Conservation (phyloP, 2,329 filamentous ascomycete species). For the Nemania bipapillata region DNA sequence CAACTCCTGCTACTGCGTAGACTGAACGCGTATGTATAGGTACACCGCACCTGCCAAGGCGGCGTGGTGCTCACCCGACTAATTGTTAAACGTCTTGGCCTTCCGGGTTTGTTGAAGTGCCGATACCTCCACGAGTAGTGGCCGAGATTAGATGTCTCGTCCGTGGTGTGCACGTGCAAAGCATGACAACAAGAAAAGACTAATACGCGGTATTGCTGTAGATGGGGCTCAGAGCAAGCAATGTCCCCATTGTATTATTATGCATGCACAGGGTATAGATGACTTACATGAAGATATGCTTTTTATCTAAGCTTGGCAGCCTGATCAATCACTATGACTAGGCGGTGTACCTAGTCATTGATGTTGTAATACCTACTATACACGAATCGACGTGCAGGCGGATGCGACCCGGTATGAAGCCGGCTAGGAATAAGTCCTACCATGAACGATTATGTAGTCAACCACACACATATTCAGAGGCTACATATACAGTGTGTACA, state of each 20-base stretch:
- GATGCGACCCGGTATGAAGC: conserved; percentile 15
- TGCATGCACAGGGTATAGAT: conserved; percentile 14
- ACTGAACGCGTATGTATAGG: neutral
- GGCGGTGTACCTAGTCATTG: no score
- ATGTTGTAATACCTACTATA: neutral
- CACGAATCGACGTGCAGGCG: conserved; percentile 1
- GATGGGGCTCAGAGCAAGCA: conserved; percentile 2
- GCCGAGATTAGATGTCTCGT: conserved; percentile 8
- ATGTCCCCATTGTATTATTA: conserved; percentile 8
- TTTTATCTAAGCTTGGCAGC: conserved; percentile 12
- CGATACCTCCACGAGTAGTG: neutral
- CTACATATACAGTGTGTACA: no score
- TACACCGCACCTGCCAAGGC: conserved; percentile 32
- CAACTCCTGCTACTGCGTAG: neutral
- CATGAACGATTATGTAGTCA: conserved; percentile 1
- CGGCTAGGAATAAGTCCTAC: conserved; percentile 15
- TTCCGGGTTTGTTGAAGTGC: conserved; percentile 7
- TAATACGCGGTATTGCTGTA: neutral
- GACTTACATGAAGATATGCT: conserved; percentile 6
- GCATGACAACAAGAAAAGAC: neutral
- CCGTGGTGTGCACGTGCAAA: neutral
- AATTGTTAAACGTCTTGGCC: conserved; percentile 20
- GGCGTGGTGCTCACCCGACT: conserved; percentile 10
- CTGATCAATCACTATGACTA: neutral
- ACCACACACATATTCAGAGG: no score